These are phyloP conservation scores for Geranium rotundifolium DNA, from an alignment of 345 rosid species.

Conservation along the genomic window DNA sequence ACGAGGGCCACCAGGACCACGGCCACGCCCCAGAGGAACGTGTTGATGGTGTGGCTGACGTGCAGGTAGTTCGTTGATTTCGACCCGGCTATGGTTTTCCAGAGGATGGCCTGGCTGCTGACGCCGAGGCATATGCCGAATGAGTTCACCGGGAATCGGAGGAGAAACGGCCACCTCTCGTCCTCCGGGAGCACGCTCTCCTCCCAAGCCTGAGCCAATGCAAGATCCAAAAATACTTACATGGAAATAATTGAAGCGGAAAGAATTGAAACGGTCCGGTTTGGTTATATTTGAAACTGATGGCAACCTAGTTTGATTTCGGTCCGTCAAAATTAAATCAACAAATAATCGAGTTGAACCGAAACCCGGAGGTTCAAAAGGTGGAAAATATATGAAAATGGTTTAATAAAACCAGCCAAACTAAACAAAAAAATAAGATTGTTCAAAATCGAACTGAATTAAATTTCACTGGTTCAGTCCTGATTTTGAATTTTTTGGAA, in stretches of 20 bases:
- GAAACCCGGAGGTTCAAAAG: no score
- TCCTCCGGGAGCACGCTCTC: constrained; percentile 63
- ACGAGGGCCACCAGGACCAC: constrained; percentile 37
- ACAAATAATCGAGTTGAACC: no score
- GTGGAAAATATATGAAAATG: no score
- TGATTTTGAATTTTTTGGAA: no score
- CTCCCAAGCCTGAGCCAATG: constrained; percentile 42
- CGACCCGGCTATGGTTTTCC: constrained; percentile 68
- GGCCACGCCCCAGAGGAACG: constrained; percentile 60
- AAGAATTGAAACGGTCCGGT: background rate
- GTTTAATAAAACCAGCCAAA: no score
- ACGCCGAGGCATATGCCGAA: constrained; percentile 90
- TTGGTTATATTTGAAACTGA: no score
- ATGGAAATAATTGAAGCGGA: background rate
- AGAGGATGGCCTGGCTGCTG: constrained; percentile 84
- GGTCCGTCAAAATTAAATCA: no score
- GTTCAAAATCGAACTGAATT: no score
- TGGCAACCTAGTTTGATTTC: no score
- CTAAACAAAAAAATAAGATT: no score
- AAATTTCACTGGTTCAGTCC: no score
- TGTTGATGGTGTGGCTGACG: constrained; percentile 31
- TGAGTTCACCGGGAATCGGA: constrained; percentile 60
- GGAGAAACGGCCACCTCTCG: constrained; percentile 84
- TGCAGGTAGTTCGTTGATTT: constrained; percentile 61
- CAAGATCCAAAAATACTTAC: no score